A percentile compares a stretch with the other conserved stretches of the same genome.
These are phyloP conservation scores for Suillus luteus DNA, from an alignment of 768 basidiomycete genomes.

Conservation along the genomic window DNA sequence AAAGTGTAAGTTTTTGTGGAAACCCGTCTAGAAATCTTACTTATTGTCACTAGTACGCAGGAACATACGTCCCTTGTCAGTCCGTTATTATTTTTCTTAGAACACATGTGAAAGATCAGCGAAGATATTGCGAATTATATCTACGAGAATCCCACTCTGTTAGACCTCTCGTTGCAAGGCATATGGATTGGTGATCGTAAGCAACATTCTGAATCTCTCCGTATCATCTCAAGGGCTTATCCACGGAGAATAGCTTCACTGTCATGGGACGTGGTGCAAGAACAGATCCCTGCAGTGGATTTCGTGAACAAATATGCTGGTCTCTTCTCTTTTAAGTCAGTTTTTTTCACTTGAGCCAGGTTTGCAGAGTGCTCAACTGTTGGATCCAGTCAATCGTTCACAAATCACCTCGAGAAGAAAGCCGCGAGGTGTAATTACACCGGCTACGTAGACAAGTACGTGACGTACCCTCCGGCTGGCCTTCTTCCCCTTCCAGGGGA, in stretches of 20 bases:
- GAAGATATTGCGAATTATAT: conserved; percentile 78
- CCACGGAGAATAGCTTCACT: conserved; percentile 44
- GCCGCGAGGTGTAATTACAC: conserved; percentile 63
- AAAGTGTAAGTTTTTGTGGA: conserved; percentile 56
- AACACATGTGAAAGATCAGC: neutral
- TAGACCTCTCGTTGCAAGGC: conserved; percentile 65
- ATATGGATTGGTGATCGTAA: conserved; percentile 75
- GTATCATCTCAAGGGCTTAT: neutral
- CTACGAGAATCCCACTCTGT: conserved; percentile 52
- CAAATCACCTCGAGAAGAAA: conserved; percentile 54
- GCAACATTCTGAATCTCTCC: conserved; percentile 23
- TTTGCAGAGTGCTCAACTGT: neutral
- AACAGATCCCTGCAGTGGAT: conserved; percentile 69
- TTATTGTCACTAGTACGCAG: conserved; percentile 57
- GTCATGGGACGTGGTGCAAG: conserved; percentile 64
- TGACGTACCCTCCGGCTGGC: conserved; percentile 69
- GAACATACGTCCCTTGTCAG: conserved; percentile 65
- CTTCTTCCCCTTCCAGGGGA: conserved; percentile 66
- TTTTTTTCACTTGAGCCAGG: neutral
- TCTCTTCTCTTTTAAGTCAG: conserved; percentile 75
- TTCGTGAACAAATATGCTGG: conserved; percentile 74
- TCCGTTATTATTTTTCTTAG: conserved; percentile 6
- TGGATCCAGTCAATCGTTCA: conserved; percentile 56
- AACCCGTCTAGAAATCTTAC: neutral
- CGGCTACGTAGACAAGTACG: conserved; percentile 59